phyloP scores from a whole-genome alignment of 306 rosid genomes.

The Rosa multiflora region DNA sequence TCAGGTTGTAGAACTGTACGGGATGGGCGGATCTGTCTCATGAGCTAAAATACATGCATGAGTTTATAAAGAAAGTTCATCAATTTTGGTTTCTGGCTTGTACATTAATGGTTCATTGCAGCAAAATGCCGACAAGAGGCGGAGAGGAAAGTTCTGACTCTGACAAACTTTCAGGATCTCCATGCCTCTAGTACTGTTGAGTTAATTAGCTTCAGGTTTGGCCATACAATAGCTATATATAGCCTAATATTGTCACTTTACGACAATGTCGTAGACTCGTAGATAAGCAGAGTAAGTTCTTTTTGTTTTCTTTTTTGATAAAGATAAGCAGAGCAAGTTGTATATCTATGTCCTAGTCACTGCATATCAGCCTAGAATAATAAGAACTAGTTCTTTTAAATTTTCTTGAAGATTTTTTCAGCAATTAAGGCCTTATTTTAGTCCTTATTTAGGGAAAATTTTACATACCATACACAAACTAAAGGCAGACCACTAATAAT shows the following conservation, averaged over 20 bases:
- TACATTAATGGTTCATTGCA: not conserved
- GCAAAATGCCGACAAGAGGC: not conserved
- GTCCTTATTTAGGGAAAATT: too few relatives aligned
- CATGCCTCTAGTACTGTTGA: not conserved
- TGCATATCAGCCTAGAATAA: not conserved
- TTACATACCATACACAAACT: too few relatives aligned
- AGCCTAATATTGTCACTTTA: not conserved
- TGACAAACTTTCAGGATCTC: not conserved
- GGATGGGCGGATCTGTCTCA: too few relatives aligned
- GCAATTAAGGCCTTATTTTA: too few relatives aligned
- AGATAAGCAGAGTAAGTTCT: not conserved
- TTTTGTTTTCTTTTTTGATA: too few relatives aligned
- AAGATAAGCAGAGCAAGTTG: not conserved
- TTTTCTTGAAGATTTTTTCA: too few relatives aligned
- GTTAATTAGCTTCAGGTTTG: not conserved
- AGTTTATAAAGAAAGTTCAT: not conserved
- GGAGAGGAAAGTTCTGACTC: not conserved
- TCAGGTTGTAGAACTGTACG: not conserved
- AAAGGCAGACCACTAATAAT: too few relatives aligned
- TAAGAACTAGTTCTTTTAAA: not conserved
- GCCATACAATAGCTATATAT: not conserved
- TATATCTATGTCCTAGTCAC: not conserved
- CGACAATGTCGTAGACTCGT: not conserved
- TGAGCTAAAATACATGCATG: not conserved
- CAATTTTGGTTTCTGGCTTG: not conserved